Percentiles rank a stretch among this genome's conserved stretches.
Evolutionary conservation across 352 stramenopile species (phyloP).

Genomic region (Phytopythium kandeliae): DNA sequence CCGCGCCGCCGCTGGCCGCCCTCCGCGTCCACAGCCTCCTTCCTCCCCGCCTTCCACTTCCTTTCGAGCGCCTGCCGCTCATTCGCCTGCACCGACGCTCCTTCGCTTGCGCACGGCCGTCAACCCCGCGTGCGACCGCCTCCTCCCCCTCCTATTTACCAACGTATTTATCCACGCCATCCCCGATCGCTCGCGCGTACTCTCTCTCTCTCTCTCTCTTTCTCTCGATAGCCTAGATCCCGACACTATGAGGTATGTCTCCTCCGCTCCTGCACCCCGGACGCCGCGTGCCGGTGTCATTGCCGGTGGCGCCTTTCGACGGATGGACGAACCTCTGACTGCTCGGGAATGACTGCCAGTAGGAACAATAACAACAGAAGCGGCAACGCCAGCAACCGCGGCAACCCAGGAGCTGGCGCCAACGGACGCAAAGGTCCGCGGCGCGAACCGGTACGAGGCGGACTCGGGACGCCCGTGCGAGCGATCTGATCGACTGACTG

Average conservation of each 20-base stretch:
- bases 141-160: conserved; percentile 5
- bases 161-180: conserved; percentile 25
- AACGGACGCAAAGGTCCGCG: conserved; percentile 23
- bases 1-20: not conserved
- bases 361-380: conserved; percentile 22
- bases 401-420: conserved; percentile 8
- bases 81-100: not conserved
- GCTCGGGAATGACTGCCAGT: not conserved
- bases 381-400: conserved; percentile 16
- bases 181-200: not conserved
- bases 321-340: not conserved
- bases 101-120: not conserved
- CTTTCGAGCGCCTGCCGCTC: not conserved
- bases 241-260: conserved; percentile 39
- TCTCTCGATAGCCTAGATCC: conserved; percentile 6
- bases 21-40: not conserved
- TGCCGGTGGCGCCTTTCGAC: too few relatives aligned
- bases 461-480: not conserved
- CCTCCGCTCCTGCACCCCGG: too few relatives aligned
- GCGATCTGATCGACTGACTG: conserved; percentile 1
- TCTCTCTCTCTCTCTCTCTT: too few relatives aligned
- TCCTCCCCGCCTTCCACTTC: not conserved
- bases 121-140: not conserved
- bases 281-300: too few relatives aligned
- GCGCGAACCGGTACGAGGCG: conserved; percentile 24